These are phyloP conservation scores for Cochlearia excelsa DNA, from an alignment of 345 rosid species.

Conservation along the genomic window DNA sequence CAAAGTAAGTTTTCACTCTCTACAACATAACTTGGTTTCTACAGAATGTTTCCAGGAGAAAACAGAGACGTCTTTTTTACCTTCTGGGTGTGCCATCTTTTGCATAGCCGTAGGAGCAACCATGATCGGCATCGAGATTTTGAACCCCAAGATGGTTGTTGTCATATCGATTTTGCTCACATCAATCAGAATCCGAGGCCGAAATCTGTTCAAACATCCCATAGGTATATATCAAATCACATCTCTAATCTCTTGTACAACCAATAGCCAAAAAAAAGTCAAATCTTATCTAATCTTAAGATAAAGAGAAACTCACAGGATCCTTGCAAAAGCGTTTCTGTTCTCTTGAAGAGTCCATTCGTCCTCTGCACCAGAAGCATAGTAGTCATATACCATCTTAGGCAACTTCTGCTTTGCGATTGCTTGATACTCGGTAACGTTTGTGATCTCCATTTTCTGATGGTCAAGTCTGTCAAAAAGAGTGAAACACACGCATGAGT, in stretches of 20 bases:
- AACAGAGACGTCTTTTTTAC: slow-evolving; percentile 25
- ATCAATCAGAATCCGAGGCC: slow-evolving; percentile 83
- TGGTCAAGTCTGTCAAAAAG: slow-evolving; percentile 14
- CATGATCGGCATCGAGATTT: slow-evolving; percentile 90
- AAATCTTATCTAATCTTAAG: background rate
- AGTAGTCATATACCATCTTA: slow-evolving; percentile 31
- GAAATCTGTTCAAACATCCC: slow-evolving; percentile 42
- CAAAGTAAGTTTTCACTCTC: slow-evolving; percentile 2
- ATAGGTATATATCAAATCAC: slow-evolving; percentile 24
- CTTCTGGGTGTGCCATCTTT: slow-evolving; percentile 95
- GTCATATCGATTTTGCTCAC: slow-evolving; percentile 76
- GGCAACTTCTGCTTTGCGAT: slow-evolving; percentile 73
- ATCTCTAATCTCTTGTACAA: background rate
- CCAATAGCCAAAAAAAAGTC: background rate
- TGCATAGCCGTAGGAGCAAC: slow-evolving; percentile 87
- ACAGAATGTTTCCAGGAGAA: slow-evolving; percentile 10
- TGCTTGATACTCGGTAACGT: slow-evolving; percentile 64
- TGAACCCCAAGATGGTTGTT: slow-evolving; percentile 71
- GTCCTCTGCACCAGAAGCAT: slow-evolving; percentile 77
- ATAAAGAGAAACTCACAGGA: slow-evolving; percentile 46
- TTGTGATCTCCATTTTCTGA: slow-evolving; percentile 59
- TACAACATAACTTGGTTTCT: slow-evolving; percentile 10
- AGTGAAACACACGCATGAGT: background rate
- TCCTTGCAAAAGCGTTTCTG: slow-evolving; percentile 64
- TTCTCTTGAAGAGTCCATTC: slow-evolving; percentile 74